Base-by-base conservation (phyloP, 768 basidiomycete species). In the Agaricus bisporus region DNA sequence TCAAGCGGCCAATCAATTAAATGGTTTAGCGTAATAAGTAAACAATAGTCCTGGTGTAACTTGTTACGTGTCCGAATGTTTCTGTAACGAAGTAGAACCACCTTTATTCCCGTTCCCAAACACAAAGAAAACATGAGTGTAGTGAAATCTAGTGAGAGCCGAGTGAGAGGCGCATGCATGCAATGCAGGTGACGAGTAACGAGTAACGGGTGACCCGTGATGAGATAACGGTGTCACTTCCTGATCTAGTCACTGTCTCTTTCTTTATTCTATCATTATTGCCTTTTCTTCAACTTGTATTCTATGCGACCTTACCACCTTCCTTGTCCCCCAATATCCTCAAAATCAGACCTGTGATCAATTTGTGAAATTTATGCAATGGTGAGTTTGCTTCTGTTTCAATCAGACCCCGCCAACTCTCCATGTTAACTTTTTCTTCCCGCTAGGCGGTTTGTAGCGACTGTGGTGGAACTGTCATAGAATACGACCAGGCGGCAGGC, bases 391-490 rank as follows among this genome's bases (percentile, higher is more conserved):
- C 5, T 4, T 46, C 15, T 6, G 26, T 15, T 12, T 36, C 17
- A n/a, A 32, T 20, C 15, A 46, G 32, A 32, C 14, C 28, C 32
- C 7, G 32, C 10, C 26, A 17, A 42, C 44, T 48, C 18, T 12
- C 41, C 44, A 32, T 11, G 14, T 26, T 26, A 20, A 38, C 15
- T 22, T 32, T 9, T 12, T 25, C 17, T 17, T 43, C 58, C 20
- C 28, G 25, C 18, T 53, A 84, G 84, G 77, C 83, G 17, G 74
- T 80, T 41, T 91, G 88, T 67, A 81, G 73, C 12, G 85, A 88
- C 59, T 92, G 89, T 61, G 88, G 87, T 38, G 89, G 88, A 4
- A 86, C 85, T 0, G 85, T 89, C 12, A 91, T 92, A 58, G 89
- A 91, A 64, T 91, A 91, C 65, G 88, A 91, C 67, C 73, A 83